Percentiles rank a stretch among this genome's conserved stretches.
Evolutionary conservation across 1,139 yeast species (phyloP).

Genomic region (Blastobotrys indianensis): DNA sequence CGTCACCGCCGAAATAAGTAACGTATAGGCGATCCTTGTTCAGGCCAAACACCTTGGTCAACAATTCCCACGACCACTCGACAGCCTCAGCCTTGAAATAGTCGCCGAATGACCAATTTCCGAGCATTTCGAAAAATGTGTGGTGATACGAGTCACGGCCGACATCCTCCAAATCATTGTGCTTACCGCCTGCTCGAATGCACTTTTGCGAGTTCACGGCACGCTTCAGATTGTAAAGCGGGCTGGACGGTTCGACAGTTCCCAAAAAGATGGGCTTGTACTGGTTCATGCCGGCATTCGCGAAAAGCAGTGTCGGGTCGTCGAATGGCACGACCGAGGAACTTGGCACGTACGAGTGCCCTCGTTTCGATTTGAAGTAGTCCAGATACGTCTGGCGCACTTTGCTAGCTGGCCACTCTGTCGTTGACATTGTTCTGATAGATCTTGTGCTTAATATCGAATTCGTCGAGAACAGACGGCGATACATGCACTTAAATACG

Average conservation of each 20-base stretch:
- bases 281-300: conserved; percentile 99
- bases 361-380: conserved; percentile 56
- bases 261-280: conserved; percentile 96
- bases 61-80: conserved; percentile 80
- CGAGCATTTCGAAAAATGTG: conserved; percentile 97
- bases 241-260: conserved; percentile 91
- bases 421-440: conserved; percentile 2
- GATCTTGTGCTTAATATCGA: too few relatives aligned
- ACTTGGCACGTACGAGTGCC: conserved; percentile 80
- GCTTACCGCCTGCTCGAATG: conserved; percentile 99
- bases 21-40: conserved; percentile 79
- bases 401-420: conserved; percentile 23
- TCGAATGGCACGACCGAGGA: conserved; percentile 96
- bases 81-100: conserved; percentile 94
- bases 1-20: conserved; percentile 93
- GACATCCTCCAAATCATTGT: conserved; percentile 96
- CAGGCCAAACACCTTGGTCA: conserved; percentile 77
- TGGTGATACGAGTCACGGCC: conserved; percentile 98
- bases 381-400: conserved; percentile 87
- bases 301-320: conserved; percentile 91
- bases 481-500: too few relatives aligned
- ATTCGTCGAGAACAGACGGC: too few relatives aligned
- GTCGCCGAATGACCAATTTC: conserved; percentile 99
- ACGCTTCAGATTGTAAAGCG: conserved; percentile 74
- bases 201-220: conserved; percentile 96